Base-by-base conservation (phyloP, 106 monocot genomes). In the Acorus gramineus region DNA sequence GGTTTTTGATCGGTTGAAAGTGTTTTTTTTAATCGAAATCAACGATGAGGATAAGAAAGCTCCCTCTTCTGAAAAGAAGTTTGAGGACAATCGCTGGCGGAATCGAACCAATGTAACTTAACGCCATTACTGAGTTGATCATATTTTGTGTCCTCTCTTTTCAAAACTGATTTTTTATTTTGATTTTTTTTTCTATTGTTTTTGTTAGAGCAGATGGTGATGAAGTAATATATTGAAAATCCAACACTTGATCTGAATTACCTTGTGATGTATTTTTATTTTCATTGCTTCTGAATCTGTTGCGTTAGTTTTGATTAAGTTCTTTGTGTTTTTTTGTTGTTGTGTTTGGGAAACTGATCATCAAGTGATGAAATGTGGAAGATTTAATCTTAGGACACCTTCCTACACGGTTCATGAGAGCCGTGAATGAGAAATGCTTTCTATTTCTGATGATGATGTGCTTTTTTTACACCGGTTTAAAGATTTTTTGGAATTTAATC, bases 341-440 rank as follows among this genome's bases (percentile, higher is more conserved):
- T 44, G 6, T 6, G 2, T 28, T 8, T 9, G 28, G 0, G 28
- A 28, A 28, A 4, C 28, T 54, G 52, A 44, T 50, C 44, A 28
- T 68, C 67, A 78, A 6, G 11, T 78, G 78, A 73, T 68, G 72
- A 78, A 61, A 73, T 4, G 8, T 14, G 47, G 57, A 55, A 74
- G 28, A 45, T 56, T 10, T 49, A 72, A 62, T 78, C 78, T 78
- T 78, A 78, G 78, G 72, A 78, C 78, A 78, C 78, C 78, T 78
- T 78, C 78, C 67, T 68, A 73, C 72, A 73, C 78, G 48, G 63
- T 49, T 6, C 56, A 49, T 11, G 12, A 14, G 60, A 14, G 62
- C 52, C 48, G 68, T 78, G 78, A 63, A 78, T 78, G 78, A 68
- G 72, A 78, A 73, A 57, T 43, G 46, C 10, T 66, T 60, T 74